These are phyloP conservation scores for Prunus fruticosa DNA, from an alignment of 306 rosid species.

Conservation along the genomic window DNA sequence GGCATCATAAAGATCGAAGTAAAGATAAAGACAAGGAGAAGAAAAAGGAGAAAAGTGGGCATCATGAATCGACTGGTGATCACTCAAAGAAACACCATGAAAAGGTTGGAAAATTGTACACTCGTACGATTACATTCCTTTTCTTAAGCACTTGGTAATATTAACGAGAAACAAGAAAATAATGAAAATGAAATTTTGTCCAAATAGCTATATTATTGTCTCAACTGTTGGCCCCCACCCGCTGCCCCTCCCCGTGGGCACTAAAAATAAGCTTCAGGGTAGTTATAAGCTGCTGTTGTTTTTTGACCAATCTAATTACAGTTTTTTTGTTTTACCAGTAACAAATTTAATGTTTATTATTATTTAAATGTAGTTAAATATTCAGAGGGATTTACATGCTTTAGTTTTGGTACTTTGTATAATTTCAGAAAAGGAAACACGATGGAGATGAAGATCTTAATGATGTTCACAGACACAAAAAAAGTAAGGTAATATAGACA, in stretches of 20 bases:
- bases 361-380: neutral
- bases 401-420: constrained; percentile 18
- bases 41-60: constrained; percentile 83
- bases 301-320: constrained; percentile 10
- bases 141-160: constrained; percentile 4
- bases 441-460: constrained; percentile 89
- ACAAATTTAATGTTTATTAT: neutral
- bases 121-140: constrained; percentile 23
- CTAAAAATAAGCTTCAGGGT: neutral
- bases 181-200: neutral
- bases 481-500: constrained; percentile 83
- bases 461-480: constrained; percentile 92
- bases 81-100: constrained; percentile 90
- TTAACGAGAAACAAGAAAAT: neutral
- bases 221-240: neutral
- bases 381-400: constrained; percentile 11
- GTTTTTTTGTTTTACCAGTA: constrained; percentile 6
- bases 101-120: constrained; percentile 57
- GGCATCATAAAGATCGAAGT: constrained; percentile 78
- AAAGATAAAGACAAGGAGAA: constrained; percentile 93
- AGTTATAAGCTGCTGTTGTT: constrained; percentile 4
- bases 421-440: constrained; percentile 92
- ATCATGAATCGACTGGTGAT: constrained; percentile 80
- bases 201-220: neutral
- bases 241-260: neutral